Base-by-base conservation (phyloP, 768 basidiomycete genomes). In the Rossbeevera mucosa region DNA sequence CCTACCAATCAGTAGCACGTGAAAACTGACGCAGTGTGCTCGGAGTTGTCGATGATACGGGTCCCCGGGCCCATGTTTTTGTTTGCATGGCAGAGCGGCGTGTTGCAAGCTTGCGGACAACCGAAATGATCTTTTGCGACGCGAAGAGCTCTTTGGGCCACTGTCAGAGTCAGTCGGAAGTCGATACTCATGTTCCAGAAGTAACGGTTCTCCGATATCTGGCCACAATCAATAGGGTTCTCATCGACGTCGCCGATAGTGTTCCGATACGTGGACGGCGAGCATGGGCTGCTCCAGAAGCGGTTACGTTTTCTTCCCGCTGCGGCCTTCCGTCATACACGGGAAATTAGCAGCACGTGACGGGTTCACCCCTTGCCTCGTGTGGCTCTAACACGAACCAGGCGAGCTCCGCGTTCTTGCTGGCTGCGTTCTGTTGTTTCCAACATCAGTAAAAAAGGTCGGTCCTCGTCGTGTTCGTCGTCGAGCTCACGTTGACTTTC, bases 381-480 rank as follows among this genome's bases (percentile, higher is more conserved):
- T 68, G 66, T 58, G 31, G 31, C 43, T 51, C 54, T 55, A 57
- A 62, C 50, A 52, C 45, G 58, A 66, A 64, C 59, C 48, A 59
- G 47, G 59, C 57, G 50, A 58, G 47, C 50, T 67, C 55, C 60
- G 57, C 43, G 55, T 51, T 56, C 55, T 55, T 54, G 52, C 55
- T 53, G n/a, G n/a, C 52, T 64, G 59, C n/a, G n/a, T n/a, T n/a
- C n/a, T 18, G 56, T 57, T 53, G 55, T 59, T 59, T 53, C 30
- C 64, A 64, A 54, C 63, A 57, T 30, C 44, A 44, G 57, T 21
- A 40, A 56, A 56, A 56, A 54, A 68, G 66, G 64, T 63, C 42
- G 47, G 61, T 59, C 45, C 8, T 25, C 44, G 48, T 46, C 18
- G 36, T 5, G 25, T 28, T 38, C 21, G 11, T 28, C n/a, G 16